Conservation (phyloP, 306 rosid species). For the Pyrus betulifolia region DNA sequence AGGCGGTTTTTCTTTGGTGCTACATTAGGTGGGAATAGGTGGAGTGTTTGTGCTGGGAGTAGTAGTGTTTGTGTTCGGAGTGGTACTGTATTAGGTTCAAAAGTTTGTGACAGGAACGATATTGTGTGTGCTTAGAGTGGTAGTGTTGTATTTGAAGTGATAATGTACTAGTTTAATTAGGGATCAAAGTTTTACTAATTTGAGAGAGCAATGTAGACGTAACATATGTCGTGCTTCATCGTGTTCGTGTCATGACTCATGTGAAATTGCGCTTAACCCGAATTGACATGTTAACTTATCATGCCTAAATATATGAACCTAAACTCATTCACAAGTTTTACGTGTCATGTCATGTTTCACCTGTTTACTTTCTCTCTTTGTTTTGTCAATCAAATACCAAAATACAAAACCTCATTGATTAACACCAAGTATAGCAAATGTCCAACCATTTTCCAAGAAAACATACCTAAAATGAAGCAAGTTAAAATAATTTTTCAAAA, state of each 20-base stretch:
- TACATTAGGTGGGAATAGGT: too few species aligned
- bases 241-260: accelerated
- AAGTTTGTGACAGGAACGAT: too few species aligned
- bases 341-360: too few species aligned
- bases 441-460: neutral
- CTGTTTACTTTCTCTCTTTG: neutral
- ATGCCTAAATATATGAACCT: neutral
- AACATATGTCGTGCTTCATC: too few species aligned
- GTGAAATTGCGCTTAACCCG: neutral
- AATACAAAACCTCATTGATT: too few species aligned
- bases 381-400: neutral
- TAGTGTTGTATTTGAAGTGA: neutral
- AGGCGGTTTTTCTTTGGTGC: too few species aligned
- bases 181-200: neutral
- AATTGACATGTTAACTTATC: neutral
- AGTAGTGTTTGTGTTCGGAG: too few species aligned
- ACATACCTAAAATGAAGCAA: neutral
- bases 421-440: neutral
- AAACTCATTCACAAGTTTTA: neutral
- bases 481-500: too few species aligned
- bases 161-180: neutral
- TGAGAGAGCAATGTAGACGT: neutral
- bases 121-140: neutral
- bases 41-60: too few species aligned
- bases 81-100: too few species aligned